Percentiles rank a stretch among this genome's conserved stretches.
Evolutionary conservation across 2,329 filamentous ascomycete genomes (phyloP).

Genomic region (Pseudogymnoascus verrucosus): DNA sequence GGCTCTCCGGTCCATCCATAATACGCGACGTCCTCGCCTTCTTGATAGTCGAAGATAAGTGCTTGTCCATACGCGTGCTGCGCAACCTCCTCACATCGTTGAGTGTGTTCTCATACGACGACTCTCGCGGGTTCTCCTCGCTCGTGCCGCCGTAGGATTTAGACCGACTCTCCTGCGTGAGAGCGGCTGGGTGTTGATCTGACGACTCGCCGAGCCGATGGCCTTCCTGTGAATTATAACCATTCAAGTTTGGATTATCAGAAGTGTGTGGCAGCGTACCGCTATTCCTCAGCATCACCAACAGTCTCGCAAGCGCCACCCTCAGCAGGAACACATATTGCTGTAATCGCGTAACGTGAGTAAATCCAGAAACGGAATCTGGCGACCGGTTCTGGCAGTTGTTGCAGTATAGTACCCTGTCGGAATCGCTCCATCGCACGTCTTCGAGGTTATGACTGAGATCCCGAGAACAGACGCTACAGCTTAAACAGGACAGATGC

Average conservation of each 20-base stretch:
- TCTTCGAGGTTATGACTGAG: conserved; percentile 61
- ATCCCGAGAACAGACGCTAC: conserved; percentile 64
- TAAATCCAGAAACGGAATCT: conserved; percentile 53
- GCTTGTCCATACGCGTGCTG: conserved; percentile 89
- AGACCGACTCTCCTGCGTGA: conserved; percentile 61
- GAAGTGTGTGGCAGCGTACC: conserved; percentile 70
- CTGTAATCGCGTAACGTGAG: conserved; percentile 74
- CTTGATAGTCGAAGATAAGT: conserved; percentile 85
- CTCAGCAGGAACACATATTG: conserved; percentile 91
- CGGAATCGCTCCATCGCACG: conserved; percentile 60
- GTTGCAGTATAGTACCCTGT: conserved; percentile 63
- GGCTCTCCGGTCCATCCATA: conserved; percentile 76
- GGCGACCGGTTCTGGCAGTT: conserved; percentile 53
- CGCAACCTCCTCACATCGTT: conserved; percentile 88
- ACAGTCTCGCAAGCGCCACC: conserved; percentile 80
- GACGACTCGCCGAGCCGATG: conserved; percentile 44
- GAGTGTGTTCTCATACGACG: conserved; percentile 89
- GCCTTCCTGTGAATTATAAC: conserved; percentile 60
- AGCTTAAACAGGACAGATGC: conserved; percentile 71
- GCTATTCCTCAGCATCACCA: conserved; percentile 77
- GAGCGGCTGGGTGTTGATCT: conserved; percentile 38
- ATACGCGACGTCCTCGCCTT: conserved; percentile 86
- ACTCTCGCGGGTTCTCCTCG: conserved; percentile 53
- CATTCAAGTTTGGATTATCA: conserved; percentile 61
- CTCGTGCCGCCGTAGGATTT: conserved; percentile 62